Evolutionary conservation across 2,329 filamentous ascomycete species (phyloP).

Genomic region (Niveomyces coronatus): DNA sequence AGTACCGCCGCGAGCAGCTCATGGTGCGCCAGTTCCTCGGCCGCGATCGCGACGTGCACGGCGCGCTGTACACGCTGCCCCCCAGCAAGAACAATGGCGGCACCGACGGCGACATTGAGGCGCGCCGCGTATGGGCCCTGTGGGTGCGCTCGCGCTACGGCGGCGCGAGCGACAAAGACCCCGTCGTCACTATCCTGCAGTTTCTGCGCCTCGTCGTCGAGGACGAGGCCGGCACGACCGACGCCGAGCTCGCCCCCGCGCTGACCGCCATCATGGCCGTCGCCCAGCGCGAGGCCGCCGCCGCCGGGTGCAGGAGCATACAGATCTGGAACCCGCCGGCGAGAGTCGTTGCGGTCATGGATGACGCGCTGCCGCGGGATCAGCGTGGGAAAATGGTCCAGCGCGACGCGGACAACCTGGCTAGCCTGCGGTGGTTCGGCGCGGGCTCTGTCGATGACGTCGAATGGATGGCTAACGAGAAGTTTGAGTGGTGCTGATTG

Average conservation of each 20-base stretch:
- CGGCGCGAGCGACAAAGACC: slow-evolving; percentile 32
- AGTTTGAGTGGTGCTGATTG: slow-evolving; percentile 63
- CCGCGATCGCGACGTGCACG: slow-evolving; percentile 49
- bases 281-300: slow-evolving; percentile 59
- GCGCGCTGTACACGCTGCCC: slow-evolving; percentile 51
- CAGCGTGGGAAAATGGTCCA: slow-evolving; percentile 39
- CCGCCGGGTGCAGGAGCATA: slow-evolving; percentile 61
- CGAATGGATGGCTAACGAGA: slow-evolving; percentile 68
- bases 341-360: slow-evolving; percentile 36
- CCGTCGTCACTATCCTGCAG: slow-evolving; percentile 56
- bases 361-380: slow-evolving; percentile 31
- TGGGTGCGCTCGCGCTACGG: slow-evolving; percentile 61
- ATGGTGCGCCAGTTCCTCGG: slow-evolving; percentile 55
- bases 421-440: slow-evolving; percentile 63
- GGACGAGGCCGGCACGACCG: slow-evolving; percentile 29
- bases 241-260: slow-evolving; percentile 36
- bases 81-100: neutral
- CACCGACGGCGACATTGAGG: slow-evolving; percentile 26
- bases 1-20: slow-evolving; percentile 67
- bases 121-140: slow-evolving; percentile 58
- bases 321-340: slow-evolving; percentile 76
- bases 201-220: slow-evolving; percentile 61
- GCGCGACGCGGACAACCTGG: slow-evolving; percentile 56
- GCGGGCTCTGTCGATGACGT: slow-evolving; percentile 39
- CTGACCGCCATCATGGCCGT: slow-evolving; percentile 54